A percentile compares a stretch with the other conserved stretches of the same genome.
phyloP scores from a whole-genome alignment of 768 basidiomycete species.

The Amanita subjunquillea region DNA sequence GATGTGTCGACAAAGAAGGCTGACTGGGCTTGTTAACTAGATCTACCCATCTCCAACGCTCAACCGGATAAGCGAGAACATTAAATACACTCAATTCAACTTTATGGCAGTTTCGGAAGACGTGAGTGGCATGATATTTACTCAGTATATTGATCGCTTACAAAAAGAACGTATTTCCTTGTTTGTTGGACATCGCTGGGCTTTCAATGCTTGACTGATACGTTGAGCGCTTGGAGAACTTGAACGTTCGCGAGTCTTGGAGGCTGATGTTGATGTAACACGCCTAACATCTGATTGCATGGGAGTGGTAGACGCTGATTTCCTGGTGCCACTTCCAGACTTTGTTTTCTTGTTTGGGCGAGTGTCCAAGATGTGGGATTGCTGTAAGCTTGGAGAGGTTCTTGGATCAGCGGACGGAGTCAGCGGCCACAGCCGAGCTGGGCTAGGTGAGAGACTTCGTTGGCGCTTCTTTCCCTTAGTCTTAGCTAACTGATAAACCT shows the following conservation, averaged over 20 bases:
- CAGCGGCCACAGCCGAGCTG: too few species aligned
- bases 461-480: not conserved
- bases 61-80: not conserved
- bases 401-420: not conserved
- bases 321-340: too few species aligned
- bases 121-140: not conserved
- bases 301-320: too few species aligned
- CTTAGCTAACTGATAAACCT: not conserved
- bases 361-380: too few species aligned
- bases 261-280: not conserved
- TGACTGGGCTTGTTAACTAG: not conserved
- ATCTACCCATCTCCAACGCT: not conserved
- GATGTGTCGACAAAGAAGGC: not conserved
- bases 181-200: slow-evolving; percentile 1
- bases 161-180: not conserved
- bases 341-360: too few species aligned
- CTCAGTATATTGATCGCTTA: not conserved
- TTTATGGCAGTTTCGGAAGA: too few species aligned
- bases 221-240: not conserved
- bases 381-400: not conserved
- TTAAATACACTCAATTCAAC: not conserved
- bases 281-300: too few species aligned
- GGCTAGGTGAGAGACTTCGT: not conserved
- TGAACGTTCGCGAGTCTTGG: not conserved
- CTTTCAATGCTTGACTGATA: not conserved